Evolutionary conservation across 176 grass and related monocot genomes (phyloP), one percentile per base, ranked within the genome.

Genomic region (Raddia guianensis): DNA sequence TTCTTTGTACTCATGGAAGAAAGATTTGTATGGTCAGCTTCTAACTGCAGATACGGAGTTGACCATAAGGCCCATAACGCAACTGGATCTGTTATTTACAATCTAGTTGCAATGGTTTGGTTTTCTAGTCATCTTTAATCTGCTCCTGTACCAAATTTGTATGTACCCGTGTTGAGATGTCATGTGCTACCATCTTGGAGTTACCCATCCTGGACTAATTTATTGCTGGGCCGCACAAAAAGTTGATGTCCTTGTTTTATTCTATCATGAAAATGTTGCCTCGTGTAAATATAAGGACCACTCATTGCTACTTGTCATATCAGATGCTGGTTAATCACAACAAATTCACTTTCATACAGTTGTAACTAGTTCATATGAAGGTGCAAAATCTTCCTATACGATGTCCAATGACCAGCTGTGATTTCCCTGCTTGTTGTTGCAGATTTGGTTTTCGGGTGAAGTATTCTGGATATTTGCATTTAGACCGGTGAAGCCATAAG

Each of bases 361-460:
- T 74, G 0, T 0, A 20, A 44, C 54, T 15, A 15, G 48, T 34
- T 59, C 40, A 12, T 61, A 43, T 69, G n/a, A 1, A 64, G 14
- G 16, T 55, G 56, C 35, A 82, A 55, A 76, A 32, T 49, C 34
- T 53, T 45, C 27, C 49, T 65, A 8, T 78, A 82, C 72, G 16
- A 82, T 84, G 61, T 49, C 62, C 27, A 54, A 61, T 80, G 50
- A 11, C 8, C 12, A 67, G 12, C 42, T 33, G 8, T 74, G 48
- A 18, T 50, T 50, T 66, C 64, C 70, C 16, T 82, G 4, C n/a
- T 40, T 49, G 43, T 42, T 64, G 40, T 76, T 86, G 77, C 79
- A 90, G 78, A 78, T 86, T 86, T 84, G 80, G 89, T 80, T 84
- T 87, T 87, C 64, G 84, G 75, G 89, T 87, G 63, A 90, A 90